These are phyloP conservation scores for Pichia sp. DNA, from an alignment of 1,139 yeast species.

Conservation along the genomic window DNA sequence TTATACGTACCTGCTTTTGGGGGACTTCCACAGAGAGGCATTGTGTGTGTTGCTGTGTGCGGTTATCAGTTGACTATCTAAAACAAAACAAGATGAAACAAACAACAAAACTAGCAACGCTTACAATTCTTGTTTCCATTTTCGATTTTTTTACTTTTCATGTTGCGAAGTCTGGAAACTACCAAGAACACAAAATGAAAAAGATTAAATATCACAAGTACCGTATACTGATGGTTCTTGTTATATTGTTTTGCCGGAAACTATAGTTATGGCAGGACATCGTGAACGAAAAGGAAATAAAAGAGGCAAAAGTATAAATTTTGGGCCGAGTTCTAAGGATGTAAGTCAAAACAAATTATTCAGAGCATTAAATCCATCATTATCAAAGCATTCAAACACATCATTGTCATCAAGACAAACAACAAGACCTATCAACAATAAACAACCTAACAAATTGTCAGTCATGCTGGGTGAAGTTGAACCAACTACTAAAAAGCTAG, in stretches of 20 bases:
- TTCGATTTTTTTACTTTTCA: neutral
- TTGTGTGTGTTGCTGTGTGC: too few species aligned
- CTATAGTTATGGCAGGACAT: too few species aligned
- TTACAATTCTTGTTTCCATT: neutral
- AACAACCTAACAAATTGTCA: neutral
- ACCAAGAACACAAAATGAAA: too few species aligned
- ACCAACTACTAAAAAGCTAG: neutral
- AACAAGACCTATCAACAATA: too few species aligned
- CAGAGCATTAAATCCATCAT: neutral
- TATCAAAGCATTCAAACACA: neutral
- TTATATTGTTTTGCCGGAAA: too few species aligned
- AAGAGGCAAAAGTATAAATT: neutral
- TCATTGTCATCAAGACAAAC: neutral
- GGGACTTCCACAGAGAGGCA: slow-evolving; percentile 68
- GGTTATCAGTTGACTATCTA: neutral
- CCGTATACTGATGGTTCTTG: too few species aligned
- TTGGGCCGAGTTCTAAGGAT: neutral
- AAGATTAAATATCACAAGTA: too few species aligned
- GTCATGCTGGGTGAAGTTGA: neutral
- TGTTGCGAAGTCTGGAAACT: neutral
- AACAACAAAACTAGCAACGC: neutral
- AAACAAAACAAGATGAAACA: neutral
- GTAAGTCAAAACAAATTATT: neutral
- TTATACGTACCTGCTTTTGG: slow-evolving; percentile 51
- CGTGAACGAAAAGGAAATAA: too few species aligned